Percentiles rank a stretch among this genome's conserved stretches.
Conservation (phyloP, 306 rosid species). For the Prunus davidiana region DNA sequence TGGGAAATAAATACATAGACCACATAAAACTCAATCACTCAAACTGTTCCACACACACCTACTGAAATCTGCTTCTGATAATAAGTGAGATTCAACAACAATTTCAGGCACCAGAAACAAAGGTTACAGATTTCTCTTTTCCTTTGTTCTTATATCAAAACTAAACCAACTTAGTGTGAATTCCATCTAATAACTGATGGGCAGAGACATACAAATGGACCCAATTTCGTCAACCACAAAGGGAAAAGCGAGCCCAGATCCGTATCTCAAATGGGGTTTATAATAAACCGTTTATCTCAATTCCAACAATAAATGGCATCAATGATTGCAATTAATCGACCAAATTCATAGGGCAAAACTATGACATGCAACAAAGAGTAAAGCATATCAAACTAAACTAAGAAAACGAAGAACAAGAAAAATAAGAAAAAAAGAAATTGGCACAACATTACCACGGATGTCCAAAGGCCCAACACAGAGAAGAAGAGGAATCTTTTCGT, state of each 20-base stretch:
- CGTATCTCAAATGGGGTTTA: not conserved
- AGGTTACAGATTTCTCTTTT: not conserved
- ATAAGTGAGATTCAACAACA: constrained; percentile 7
- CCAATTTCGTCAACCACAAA: constrained; percentile 1
- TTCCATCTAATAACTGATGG: not conserved
- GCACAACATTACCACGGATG: not conserved
- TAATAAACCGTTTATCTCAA: not conserved
- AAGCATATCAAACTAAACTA: not conserved
- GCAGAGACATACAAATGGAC: not conserved
- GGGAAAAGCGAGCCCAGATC: not conserved
- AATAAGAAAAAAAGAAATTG: not conserved
- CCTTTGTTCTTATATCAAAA: not conserved
- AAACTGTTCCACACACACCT: not conserved
- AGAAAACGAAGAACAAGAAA: not conserved
- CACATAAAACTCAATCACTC: not conserved
- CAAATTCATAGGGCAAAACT: not conserved
- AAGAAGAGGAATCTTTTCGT: not conserved
- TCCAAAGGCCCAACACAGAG: not conserved
- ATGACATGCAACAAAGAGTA: not conserved
- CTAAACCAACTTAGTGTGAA: not conserved
- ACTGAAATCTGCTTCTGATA: not conserved
- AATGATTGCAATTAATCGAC: not conserved
- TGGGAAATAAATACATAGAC: not conserved
- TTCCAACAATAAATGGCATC: constrained; percentile 5
- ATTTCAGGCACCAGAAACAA: not conserved